Conservation (phyloP, 1,284 basidiomycete genomes). For the Pyrrhoderma noxium region DNA sequence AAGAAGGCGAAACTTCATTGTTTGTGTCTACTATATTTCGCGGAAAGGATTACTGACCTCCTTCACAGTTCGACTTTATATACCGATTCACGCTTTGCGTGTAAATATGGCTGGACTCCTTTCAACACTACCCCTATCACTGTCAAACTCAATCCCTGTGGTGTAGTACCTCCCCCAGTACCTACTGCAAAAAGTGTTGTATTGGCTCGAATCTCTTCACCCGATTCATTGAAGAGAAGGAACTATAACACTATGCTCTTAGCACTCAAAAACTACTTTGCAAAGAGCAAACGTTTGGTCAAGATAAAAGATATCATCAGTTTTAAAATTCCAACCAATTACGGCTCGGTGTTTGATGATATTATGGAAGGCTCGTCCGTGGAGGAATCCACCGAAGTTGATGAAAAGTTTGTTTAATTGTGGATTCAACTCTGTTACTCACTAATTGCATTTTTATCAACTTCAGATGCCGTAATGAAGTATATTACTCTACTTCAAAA, state of each 20-base stretch:
- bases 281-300: constrained; percentile 51
- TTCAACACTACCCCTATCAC: constrained; percentile 21
- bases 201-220: constrained; percentile 79
- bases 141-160: constrained; percentile 47
- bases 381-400: constrained; percentile 25
- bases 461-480: background rate
- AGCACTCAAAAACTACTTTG: constrained; percentile 66
- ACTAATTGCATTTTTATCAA: too few relatives aligned
- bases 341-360: constrained; percentile 26
- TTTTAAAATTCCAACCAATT: constrained; percentile 58
- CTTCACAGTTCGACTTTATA: constrained; percentile 31
- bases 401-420: constrained; percentile 20
- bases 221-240: constrained; percentile 64
- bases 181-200: constrained; percentile 71
- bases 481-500: constrained; percentile 21
- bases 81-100: constrained; percentile 36
- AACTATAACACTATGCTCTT: constrained; percentile 69
- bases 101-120: too few relatives aligned
- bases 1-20: constrained; percentile 26
- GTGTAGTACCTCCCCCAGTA: constrained; percentile 48
- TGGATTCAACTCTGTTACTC: too few relatives aligned
- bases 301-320: constrained; percentile 79
- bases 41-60: background rate
- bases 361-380: constrained; percentile 26
- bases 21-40: background rate